Evolutionary conservation across 2,329 filamentous ascomycete species (phyloP), one percentile per base, ranked within the genome.

Genomic region (Hymenoscyphus occultus): DNA sequence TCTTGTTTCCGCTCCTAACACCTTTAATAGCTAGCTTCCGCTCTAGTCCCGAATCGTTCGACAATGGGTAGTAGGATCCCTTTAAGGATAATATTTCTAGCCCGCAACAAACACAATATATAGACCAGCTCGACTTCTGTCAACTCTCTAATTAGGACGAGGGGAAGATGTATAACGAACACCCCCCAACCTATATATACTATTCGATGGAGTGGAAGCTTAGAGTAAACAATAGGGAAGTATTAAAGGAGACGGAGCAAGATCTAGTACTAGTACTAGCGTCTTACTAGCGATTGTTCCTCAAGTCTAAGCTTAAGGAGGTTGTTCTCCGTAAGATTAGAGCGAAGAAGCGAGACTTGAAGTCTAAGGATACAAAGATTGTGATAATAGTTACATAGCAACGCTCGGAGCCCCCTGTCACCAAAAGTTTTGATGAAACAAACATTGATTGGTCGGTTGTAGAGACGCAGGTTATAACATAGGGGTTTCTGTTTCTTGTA

Each of bases 181-280:
- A n/a, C n/a, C n/a, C n/a, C n/a, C n/a, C n/a, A n/a, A n/a, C n/a
- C n/a, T n/a, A n/a, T n/a, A n/a, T n/a, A n/a, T n/a, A n/a, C n/a
- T n/a, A n/a, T n/a, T n/a, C n/a, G 39, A 68, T 67, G 22, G 22
- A 68, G 22, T 68, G 62, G 67, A 60, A 57, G n/a, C 16, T 68
- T 56, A 67, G 39, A 39, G 31, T 68, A 31, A 39, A 68, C 59
- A 65, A 65, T 13, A 67, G 63, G 60, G 45, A 42, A 31, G 32
- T 59, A 56, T 65, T 63, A 62, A 69, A 60, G 31, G 45, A 69
- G n/a, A 69, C 65, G 45, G 67, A 69, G 57, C 39, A 12, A 54
- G 67, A 69, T 57, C 19, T 69, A 28, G 67, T 67, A 60, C 65
- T 69, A 51, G 67, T 6, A 35, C 67, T 40, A n/a, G 63, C 65